Conservation (phyloP, 352 stramenopile genomes). For the Pythium guiyangense region DNA sequence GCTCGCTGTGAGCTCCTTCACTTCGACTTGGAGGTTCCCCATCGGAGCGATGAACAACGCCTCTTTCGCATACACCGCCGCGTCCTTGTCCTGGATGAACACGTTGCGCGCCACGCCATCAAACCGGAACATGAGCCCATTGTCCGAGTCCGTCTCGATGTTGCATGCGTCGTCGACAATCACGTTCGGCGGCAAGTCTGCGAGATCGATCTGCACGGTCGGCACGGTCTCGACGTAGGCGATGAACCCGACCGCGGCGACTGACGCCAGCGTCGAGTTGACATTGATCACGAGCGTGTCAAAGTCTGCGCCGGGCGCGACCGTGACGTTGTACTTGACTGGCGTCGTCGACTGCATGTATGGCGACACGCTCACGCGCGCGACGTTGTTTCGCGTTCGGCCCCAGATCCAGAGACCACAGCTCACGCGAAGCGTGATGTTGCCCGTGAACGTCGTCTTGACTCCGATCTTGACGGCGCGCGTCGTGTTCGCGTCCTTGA, state of each 20-base stretch:
- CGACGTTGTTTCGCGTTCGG: not conserved
- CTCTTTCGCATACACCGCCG: not conserved
- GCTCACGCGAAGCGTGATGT: not conserved
- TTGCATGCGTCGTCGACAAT: not conserved
- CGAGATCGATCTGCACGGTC: not conserved
- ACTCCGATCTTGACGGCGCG: not conserved
- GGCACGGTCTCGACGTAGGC: not conserved
- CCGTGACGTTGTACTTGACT: not conserved
- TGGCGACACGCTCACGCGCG: not conserved
- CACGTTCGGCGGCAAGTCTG: not conserved
- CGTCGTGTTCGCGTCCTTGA: not conserved
- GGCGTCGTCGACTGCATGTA: too few relatives aligned
- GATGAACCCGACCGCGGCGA: too few relatives aligned
- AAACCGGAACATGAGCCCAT: not conserved
- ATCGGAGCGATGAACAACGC: not conserved
- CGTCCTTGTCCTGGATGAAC: not conserved
- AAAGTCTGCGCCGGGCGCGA: not conserved
- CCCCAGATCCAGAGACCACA: too few relatives aligned
- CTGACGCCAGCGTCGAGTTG: too few relatives aligned
- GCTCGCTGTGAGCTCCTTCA: not conserved
- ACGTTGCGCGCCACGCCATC: not conserved
- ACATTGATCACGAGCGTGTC: not conserved
- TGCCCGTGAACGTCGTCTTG: not conserved
- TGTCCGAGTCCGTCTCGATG: not conserved
- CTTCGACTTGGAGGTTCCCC: conserved; percentile 22